A percentile compares a stretch with the other conserved stretches of the same genome.
Evolutionary conservation across 2,329 filamentous ascomycete species (phyloP).

Genomic region (Fulvia fulva): DNA sequence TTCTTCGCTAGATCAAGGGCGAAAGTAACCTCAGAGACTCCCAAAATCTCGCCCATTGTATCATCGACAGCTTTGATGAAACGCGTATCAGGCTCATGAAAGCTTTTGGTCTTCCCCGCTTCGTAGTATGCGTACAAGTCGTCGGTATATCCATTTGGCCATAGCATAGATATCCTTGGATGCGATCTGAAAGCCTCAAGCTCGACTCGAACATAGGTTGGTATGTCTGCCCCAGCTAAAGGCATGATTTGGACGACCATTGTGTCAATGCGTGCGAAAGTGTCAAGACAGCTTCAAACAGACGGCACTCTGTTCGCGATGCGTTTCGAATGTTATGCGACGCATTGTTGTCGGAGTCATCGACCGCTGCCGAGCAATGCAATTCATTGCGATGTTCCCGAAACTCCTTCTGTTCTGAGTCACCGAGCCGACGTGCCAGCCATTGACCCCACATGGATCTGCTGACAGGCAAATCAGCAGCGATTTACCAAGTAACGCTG

Average conservation of each 20-base stretch:
- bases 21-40: slow-evolving; percentile 20
- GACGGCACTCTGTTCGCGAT: not conserved
- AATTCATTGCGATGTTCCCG: not conserved
- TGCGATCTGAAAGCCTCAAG: slow-evolving; percentile 26
- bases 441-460: not conserved
- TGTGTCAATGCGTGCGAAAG: not conserved
- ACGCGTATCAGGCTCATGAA: slow-evolving; percentile 9
- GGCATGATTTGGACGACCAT: slow-evolving; percentile 22
- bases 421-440: not conserved
- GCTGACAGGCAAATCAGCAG: not conserved
- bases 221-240: slow-evolving; percentile 19
- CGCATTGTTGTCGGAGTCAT: not conserved
- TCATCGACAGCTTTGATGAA: slow-evolving; percentile 24
- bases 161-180: slow-evolving; percentile 26
- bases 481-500: not conserved
- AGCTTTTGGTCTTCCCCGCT: slow-evolving; percentile 9
- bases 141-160: slow-evolving; percentile 22
- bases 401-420: not conserved
- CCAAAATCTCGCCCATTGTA: slow-evolving; percentile 20
- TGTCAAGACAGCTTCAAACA: not conserved
- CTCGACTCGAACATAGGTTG: slow-evolving; percentile 20
- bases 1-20: slow-evolving; percentile 13
- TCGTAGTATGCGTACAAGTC: slow-evolving; percentile 26
- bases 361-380: not conserved
- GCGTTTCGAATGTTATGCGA: not conserved